Evolutionary conservation across 129 eudicot genomes (phyloP).

Genomic region (Solidago caesia): DNA sequence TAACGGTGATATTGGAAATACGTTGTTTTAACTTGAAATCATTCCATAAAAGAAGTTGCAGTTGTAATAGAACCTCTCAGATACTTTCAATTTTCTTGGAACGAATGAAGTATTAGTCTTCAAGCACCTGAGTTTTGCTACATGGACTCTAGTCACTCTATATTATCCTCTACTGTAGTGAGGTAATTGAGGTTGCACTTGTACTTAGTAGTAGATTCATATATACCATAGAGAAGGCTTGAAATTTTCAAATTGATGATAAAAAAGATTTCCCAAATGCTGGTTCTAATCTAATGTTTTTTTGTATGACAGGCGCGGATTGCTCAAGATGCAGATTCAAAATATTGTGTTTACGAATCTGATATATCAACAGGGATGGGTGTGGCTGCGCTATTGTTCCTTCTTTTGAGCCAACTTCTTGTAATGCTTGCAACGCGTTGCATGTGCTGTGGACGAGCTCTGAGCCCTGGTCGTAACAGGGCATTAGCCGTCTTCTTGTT

Average conservation of each 20-base stretch:
- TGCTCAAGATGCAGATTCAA: conserved; percentile 35
- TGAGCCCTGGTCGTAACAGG: conserved; percentile 73
- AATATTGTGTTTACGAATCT: conserved; percentile 69
- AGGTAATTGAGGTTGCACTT: too few relatives aligned
- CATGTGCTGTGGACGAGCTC: conserved; percentile 79
- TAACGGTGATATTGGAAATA: neutral
- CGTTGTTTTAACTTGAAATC: neutral
- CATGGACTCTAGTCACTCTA: neutral
- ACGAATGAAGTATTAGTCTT: neutral
- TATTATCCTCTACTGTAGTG: neutral
- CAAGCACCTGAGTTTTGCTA: neutral
- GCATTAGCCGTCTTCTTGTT: conserved; percentile 69
- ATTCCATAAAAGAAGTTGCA: neutral
- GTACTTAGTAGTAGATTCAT: neutral
- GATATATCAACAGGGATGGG: conserved; percentile 80
- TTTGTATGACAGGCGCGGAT: conserved; percentile 54
- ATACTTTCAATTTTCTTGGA: neutral
- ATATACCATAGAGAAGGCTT: neutral
- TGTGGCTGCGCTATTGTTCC: conserved; percentile 64
- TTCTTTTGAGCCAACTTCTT: conserved; percentile 64
- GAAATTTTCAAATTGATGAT: neutral
- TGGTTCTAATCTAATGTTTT: neutral
- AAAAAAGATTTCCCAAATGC: neutral
- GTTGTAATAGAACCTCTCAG: neutral
- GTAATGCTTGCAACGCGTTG: conserved; percentile 79